These are phyloP conservation scores for Mallotus nudiflorus DNA, from an alignment of 345 rosid species.

Conservation along the genomic window DNA sequence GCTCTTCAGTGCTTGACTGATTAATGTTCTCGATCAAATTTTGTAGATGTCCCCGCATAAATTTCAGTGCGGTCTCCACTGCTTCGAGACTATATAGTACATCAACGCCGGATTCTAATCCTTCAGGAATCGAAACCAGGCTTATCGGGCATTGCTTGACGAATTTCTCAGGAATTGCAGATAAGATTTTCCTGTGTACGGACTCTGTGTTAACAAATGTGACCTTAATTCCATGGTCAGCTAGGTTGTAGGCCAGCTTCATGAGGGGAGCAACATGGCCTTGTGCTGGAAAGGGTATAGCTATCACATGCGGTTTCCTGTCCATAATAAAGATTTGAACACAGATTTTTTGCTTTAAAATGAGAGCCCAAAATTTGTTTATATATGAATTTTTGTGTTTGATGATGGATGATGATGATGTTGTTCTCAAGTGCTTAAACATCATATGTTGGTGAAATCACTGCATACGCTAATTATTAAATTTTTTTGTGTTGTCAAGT, in stretches of 20 bases:
- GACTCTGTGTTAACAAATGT: conserved; percentile 35
- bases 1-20: neutral
- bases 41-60: neutral
- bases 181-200: conserved; percentile 11
- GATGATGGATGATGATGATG: neutral
- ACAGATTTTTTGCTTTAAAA: neutral
- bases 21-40: conserved; percentile 3
- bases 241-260: conserved; percentile 37
- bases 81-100: neutral
- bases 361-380: too few relatives aligned
- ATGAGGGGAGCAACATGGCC: conserved; percentile 24
- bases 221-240: conserved; percentile 34
- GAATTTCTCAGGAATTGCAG: neutral
- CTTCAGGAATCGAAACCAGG: neutral
- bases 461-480: neutral
- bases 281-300: conserved; percentile 33
- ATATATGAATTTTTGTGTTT: neutral
- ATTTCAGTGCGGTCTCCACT: neutral
- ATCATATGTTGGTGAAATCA: neutral
- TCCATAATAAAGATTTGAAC: conserved; percentile 10
- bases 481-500: neutral
- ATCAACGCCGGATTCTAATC: neutral
- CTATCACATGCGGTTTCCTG: conserved; percentile 25
- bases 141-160: neutral
- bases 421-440: neutral